Evolutionary conservation across 2,329 filamentous ascomycete genomes (phyloP).

Genomic region (Coleophoma eucalyptorum): DNA sequence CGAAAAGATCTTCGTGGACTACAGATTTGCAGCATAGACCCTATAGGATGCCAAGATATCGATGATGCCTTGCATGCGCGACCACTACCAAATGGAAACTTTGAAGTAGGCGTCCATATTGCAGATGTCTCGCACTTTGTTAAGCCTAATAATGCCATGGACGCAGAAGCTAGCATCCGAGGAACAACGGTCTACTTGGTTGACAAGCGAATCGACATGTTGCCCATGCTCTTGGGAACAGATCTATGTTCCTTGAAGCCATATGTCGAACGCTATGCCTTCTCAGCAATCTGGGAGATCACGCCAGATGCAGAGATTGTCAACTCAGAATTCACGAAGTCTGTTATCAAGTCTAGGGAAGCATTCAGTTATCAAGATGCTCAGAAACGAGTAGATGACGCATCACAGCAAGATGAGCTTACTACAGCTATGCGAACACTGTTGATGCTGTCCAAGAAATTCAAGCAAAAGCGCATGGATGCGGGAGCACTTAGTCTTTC

Average conservation of each 20-base stretch:
- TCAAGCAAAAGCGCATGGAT: conserved; percentile 94
- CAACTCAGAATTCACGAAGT: conserved; percentile 87
- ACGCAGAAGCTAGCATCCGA: conserved; percentile 86
- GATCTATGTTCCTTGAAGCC: conserved; percentile 96
- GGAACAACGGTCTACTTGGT: conserved; percentile 97
- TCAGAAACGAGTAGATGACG: conserved; percentile 88
- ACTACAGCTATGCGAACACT: conserved; percentile 86
- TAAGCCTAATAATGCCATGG: conserved; percentile 96
- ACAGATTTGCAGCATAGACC: conserved; percentile 95
- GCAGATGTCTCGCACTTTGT: conserved; percentile 99
- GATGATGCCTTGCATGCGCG: conserved; percentile 93
- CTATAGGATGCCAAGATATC: conserved; percentile 93
- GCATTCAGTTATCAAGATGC: conserved; percentile 98
- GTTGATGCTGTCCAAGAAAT: conserved; percentile 83
- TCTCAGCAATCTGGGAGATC: conserved; percentile 86
- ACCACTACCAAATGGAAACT: conserved; percentile 84
- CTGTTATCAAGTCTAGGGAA: conserved; percentile 93
- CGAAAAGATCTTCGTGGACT: conserved; percentile 80
- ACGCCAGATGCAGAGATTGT: conserved; percentile 82
- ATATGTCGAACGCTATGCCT: conserved; percentile 91
- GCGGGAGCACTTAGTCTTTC: conserved; percentile 93
- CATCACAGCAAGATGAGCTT: conserved; percentile 80
- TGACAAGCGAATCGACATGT: conserved; percentile 99
- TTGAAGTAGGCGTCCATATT: conserved; percentile 95
- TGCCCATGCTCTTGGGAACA: conserved; percentile 92